Percentiles rank a stretch among this genome's conserved stretches.
phyloP scores from a whole-genome alignment of 73 alveolate species.

The Paramecium sexaurelia region DNA sequence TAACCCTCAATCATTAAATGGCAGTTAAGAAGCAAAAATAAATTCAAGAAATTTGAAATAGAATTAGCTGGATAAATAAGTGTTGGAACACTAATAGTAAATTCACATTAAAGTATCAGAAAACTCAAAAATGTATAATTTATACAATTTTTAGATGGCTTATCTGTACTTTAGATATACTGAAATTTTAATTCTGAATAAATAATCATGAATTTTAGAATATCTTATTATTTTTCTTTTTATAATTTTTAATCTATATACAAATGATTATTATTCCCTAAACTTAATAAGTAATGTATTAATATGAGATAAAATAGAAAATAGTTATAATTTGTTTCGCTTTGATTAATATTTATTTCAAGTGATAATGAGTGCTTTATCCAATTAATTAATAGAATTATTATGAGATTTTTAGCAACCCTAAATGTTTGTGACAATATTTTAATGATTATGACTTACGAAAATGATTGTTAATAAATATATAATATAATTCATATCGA shows the following conservation, averaged over 20 bases:
- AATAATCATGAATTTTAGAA: too few relatives aligned
- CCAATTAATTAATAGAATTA: too few relatives aligned
- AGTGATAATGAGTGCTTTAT: too few relatives aligned
- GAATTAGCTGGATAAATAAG: not conserved
- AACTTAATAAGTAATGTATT: constrained; percentile 73
- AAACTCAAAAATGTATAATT: too few relatives aligned
- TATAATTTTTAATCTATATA: constrained; percentile 64
- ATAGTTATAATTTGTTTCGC: constrained; percentile 69
- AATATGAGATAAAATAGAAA: constrained; percentile 68
- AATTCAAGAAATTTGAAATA: not conserved
- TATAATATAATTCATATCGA: not conserved
- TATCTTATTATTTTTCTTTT: too few relatives aligned
- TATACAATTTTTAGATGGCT: too few relatives aligned
- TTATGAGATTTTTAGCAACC: not conserved
- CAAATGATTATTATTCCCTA: constrained; percentile 76
- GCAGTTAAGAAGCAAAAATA: not conserved
- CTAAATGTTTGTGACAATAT: not conserved
- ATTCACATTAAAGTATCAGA: too few relatives aligned
- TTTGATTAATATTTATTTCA: constrained; percentile 69
- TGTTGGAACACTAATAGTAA: not conserved
- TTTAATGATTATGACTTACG: not conserved
- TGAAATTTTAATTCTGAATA: too few relatives aligned
- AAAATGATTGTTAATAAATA: not conserved
- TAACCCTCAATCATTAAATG: not conserved
- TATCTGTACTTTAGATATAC: too few relatives aligned